Percentiles rank a stretch among this genome's conserved stretches.
phyloP scores from a whole-genome alignment of 1,284 basidiomycete species.

The Anthracocystis walkeri region DNA sequence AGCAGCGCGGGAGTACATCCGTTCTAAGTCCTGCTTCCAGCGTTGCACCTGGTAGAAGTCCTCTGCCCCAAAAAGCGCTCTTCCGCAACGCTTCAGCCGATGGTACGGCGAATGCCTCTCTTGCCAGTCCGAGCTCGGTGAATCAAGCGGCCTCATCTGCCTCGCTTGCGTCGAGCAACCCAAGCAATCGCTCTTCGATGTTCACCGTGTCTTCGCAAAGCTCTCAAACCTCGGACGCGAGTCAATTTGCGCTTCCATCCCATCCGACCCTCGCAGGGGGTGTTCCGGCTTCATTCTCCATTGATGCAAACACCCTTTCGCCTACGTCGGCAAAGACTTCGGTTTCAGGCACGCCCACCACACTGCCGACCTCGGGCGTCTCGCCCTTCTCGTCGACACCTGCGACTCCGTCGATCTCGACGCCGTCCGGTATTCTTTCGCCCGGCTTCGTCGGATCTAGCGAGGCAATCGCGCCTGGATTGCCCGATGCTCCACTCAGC shows the following conservation, averaged over 20 bases:
- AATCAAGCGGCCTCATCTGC: constrained; percentile 28
- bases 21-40: constrained; percentile 11
- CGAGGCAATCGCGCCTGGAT: constrained; percentile 9
- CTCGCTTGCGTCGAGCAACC: constrained; percentile 49
- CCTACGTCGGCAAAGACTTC: constrained; percentile 11
- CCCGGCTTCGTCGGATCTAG: constrained; percentile 4
- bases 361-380: constrained; percentile 2
- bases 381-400: constrained; percentile 26
- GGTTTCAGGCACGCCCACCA: constrained; percentile 4
- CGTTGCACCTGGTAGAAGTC: background rate
- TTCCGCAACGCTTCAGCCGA: constrained; percentile 48
- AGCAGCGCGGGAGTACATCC: constrained; percentile 25
- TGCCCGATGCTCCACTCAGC: constrained; percentile 73
- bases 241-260: constrained; percentile 26
- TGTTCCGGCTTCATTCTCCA: constrained; percentile 24
- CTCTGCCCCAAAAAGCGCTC: constrained; percentile 25
- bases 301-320: constrained; percentile 25
- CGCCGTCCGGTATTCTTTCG: constrained; percentile 14
- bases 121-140: constrained; percentile 19
- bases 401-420: constrained; percentile 30
- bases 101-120: constrained; percentile 13
- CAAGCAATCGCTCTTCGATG: constrained; percentile 63
- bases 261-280: constrained; percentile 18
- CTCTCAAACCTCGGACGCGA: constrained; percentile 54
- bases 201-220: constrained; percentile 63